Evolutionary conservation across 1,284 basidiomycete species (phyloP), one percentile per base, ranked within the genome.

Genomic region (Sphaerobolus stellatus): DNA sequence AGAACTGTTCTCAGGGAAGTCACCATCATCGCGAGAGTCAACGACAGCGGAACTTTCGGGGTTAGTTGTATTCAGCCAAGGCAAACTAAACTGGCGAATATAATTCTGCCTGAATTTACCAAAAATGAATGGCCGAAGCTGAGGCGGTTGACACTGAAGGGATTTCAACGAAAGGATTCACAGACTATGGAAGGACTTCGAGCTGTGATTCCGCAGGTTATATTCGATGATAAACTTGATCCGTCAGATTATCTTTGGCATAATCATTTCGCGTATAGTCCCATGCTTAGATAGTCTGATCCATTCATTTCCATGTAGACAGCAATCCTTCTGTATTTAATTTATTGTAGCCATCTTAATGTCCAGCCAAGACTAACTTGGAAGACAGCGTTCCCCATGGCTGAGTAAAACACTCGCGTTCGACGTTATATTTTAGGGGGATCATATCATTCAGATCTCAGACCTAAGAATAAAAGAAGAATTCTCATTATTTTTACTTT

Each of bases 231-330:
- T 27, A 13, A n/a, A 27, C 20, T 48, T 20, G 45, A 48, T 29
- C 16, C 2, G 29, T 18, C 24, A 14, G 45, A 48, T 48, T 27
- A 13, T 5, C 45, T 48, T 3, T 48, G 45, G 45, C 45, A 48
- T 29, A 48, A 48, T 18, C 45, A 48, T 27, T 48, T 48, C 20
- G 45, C 45, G 29, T 48, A 48, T 48, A 48, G 29, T 27, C 4
- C 29, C 13, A 14, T 28, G 24, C 30, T 48, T 22, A 8, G 45
- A 31, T 48, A 48, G n/a, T n/a, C n/a, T n/a, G n/a, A n/a, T n/a
- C n/a, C n/a, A n/a, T n/a, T n/a, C n/a, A n/a, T n/a, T n/a, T n/a
- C n/a, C n/a, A n/a, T n/a, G n/a, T n/a, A n/a, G n/a, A n/a, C n/a
- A n/a, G n/a, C n/a, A n/a, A n/a, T n/a, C n/a, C n/a, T n/a, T n/a